Conservation (phyloP, 2,329 filamentous ascomycete species). For the Fusarium fracticaudum region DNA sequence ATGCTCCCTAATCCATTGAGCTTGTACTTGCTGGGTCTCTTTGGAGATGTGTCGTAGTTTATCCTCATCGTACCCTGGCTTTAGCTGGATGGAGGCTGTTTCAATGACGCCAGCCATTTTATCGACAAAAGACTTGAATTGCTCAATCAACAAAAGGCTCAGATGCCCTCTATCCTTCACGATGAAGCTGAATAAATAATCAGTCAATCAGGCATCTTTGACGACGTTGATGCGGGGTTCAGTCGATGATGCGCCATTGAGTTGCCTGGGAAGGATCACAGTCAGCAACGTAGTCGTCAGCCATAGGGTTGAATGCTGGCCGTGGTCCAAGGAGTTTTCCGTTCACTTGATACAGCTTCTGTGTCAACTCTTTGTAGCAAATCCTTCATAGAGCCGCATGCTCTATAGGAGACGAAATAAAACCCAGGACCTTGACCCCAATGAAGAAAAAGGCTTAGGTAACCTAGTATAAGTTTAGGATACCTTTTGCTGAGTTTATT, state of each 20-base stretch:
- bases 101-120: constrained; percentile 53
- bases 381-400: neutral
- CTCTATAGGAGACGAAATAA: neutral
- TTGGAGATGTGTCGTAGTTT: constrained; percentile 48
- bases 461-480: neutral
- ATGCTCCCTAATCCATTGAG: constrained; percentile 52
- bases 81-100: constrained; percentile 50
- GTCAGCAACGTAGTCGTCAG: constrained; percentile 13
- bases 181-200: neutral
- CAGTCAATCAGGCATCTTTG: constrained; percentile 7
- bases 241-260: neutral
- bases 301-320: neutral
- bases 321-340: neutral
- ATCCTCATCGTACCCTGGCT: constrained; percentile 41
- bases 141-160: neutral
- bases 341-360: neutral
- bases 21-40: constrained; percentile 48
- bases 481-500: neutral
- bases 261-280: constrained; percentile 5
- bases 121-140: neutral
- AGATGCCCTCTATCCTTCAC: neutral
- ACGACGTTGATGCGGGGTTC: constrained; percentile 20
- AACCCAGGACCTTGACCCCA: neutral
- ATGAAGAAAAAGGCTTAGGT: neutral
- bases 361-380: neutral